A percentile compares a stretch with the other conserved stretches of the same genome.
These are phyloP conservation scores for Tulasnella sp. DNA, from an alignment of 768 basidiomycete species.

Conservation along the genomic window DNA sequence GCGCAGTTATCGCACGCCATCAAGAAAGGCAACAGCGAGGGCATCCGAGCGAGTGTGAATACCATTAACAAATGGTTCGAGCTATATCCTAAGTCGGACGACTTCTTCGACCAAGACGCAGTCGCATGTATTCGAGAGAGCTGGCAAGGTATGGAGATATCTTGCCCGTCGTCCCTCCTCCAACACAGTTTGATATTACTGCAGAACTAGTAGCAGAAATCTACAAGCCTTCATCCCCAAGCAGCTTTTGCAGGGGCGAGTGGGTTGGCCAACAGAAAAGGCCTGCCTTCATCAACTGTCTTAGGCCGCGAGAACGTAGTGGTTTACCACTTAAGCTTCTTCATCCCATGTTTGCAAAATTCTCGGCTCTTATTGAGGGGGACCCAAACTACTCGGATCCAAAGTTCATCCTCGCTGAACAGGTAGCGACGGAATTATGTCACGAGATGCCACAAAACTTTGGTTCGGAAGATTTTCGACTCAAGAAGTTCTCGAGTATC, in stretches of 20 bases:
- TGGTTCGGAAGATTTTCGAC: neutral
- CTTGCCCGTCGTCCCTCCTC: neutral
- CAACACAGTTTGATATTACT: neutral
- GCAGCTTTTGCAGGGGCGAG: neutral
- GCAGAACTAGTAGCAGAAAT: neutral
- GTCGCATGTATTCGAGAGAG: neutral
- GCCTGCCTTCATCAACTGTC: neutral
- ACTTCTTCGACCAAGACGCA: neutral
- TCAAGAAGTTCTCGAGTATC: neutral
- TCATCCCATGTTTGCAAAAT: neutral
- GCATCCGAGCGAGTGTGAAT: neutral
- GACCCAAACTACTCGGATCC: neutral
- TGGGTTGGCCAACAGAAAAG: neutral
- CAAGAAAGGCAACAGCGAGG: neutral
- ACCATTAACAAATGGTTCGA: neutral
- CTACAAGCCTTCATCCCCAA: neutral
- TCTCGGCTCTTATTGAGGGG: neutral
- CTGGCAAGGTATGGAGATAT: neutral
- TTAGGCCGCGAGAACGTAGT: neutral
- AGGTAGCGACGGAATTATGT: neutral
- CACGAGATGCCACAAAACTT: conserved; percentile 1
- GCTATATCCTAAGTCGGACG: neutral
- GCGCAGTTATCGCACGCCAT: neutral
- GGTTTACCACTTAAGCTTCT: conserved; percentile 1
- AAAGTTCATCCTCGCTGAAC: neutral